Percentiles rank a stretch among this genome's conserved stretches.
phyloP scores from a whole-genome alignment of 1,139 yeast species.

The Magnusiomyces tetraspermus region DNA sequence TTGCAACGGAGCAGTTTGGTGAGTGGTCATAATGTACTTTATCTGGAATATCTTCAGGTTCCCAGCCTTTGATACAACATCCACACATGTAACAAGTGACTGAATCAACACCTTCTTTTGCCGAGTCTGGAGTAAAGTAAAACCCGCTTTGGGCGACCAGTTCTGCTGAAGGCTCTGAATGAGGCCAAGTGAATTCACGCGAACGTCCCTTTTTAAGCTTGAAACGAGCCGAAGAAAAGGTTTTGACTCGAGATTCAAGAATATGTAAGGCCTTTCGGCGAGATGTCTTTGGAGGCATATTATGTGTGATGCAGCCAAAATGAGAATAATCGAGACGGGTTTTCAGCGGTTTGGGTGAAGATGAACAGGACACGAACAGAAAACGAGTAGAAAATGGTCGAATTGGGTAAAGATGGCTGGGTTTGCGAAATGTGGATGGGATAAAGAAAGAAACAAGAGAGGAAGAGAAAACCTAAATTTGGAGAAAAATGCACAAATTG shows the following conservation, averaged over 20 bases:
- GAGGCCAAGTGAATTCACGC: slow-evolving; percentile 28
- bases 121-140: slow-evolving; percentile 46
- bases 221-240: slow-evolving; percentile 21
- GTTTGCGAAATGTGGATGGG: too few species aligned
- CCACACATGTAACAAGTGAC: slow-evolving; percentile 59
- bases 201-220: slow-evolving; percentile 20
- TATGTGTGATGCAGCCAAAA: neutral
- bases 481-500: too few species aligned
- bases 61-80: slow-evolving; percentile 34
- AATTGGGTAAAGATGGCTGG: too few species aligned
- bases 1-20: slow-evolving; percentile 42
- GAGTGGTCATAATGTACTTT: slow-evolving; percentile 41
- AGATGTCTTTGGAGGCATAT: neutral
- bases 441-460: too few species aligned
- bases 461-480: too few species aligned
- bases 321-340: neutral
- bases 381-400: too few species aligned
- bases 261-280: slow-evolving; percentile 11
- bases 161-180: slow-evolving; percentile 23
- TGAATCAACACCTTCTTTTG: slow-evolving; percentile 34
- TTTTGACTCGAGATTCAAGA: slow-evolving; percentile 23
- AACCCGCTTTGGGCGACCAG: slow-evolving; percentile 59
- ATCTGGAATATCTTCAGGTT: slow-evolving; percentile 30
- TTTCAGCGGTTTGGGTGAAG: too few species aligned
- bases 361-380: too few species aligned